Evolutionary conservation across 768 basidiomycete species (phyloP), one percentile per base, ranked within the genome.

Genomic region (Calocera cornea): DNA sequence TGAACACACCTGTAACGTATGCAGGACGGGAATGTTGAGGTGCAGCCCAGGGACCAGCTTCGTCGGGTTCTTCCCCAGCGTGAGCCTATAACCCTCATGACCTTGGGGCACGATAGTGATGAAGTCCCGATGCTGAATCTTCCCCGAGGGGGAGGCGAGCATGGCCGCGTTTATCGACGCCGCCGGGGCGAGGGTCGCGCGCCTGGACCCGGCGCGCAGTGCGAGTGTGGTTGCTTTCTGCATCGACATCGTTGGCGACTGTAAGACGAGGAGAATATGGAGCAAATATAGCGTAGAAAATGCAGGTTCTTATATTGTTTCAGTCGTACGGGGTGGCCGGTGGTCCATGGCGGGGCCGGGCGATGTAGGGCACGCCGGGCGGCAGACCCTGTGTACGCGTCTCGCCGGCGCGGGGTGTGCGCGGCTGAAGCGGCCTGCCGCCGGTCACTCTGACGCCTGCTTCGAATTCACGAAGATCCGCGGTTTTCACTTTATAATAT

Each of bases 51-150:
- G 81, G 3, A 68, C 68, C 3, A 84, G 73, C n/a, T 74, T 76
- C 0, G 78, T 78, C 16, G 83, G 83, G 67, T 79, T 70, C 17
- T 78, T 76, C 14, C 83, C 83, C 41, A 84, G 72, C 49, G 82
- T 81, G 29, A 84, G 73, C 16, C 82, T 76, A 81, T 82, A 84
- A 49, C 79, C 83, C 72, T 84, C 82, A 66, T 80, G 77, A 2
- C 82, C 82, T 74, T 83, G 83, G 54, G 81, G 74, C 49, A 83
- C 79, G 64, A 84, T 79, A 1, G 82, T 82, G n/a, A 83, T 66
- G 66, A 83, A 77, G 27, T 69, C 76, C 64, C 82, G 73, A 63
- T 19, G 44, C 44, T 47, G 44, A 19, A 3, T 19, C 19, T 19
- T 47, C 8, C 8, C 14, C 36, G 36, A 47, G 3, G 8, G 19